Evolutionary conservation across 371 early-diverging fungal genomes (phyloP).

Genomic region (Mucor plumbeus): DNA sequence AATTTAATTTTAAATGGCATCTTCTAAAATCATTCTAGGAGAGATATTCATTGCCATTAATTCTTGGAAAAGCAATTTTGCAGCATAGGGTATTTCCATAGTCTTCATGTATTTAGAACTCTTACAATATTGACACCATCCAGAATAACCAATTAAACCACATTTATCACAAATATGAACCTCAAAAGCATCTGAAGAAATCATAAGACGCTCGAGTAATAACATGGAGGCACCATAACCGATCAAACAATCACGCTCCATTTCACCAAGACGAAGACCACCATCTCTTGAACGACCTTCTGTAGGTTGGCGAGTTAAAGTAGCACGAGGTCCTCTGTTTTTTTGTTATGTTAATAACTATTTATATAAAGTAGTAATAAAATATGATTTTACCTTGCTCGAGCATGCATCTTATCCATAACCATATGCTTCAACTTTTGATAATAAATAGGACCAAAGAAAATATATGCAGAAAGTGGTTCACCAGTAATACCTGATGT

Average conservation of each 20-base stretch:
- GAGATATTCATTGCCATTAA: conserved; percentile 97
- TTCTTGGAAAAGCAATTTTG: conserved; percentile 96
- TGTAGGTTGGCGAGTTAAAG: conserved; percentile 97
- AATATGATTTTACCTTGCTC: conserved; percentile 71
- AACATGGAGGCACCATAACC: conserved; percentile 97
- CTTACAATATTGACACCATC: conserved; percentile 97
- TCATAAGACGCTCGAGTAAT: conserved; percentile 94
- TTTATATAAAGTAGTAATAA: background rate
- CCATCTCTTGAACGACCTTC: conserved; percentile 99
- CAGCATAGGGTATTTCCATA: conserved; percentile 98
- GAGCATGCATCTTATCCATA: conserved; percentile 99
- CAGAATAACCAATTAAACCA: conserved; percentile 93
- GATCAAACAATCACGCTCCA: conserved; percentile 99
- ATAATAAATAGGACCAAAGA: conserved; percentile 99
- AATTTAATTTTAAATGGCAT: conserved; percentile 38
- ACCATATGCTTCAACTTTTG: conserved; percentile 99
- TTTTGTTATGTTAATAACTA: background rate
- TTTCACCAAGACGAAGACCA: conserved; percentile 98
- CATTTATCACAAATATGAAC: conserved; percentile 92
- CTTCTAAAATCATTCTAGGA: conserved; percentile 67
- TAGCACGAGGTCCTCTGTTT: conserved; percentile 91
- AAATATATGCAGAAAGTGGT: conserved; percentile 94
- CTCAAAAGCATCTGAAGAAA: conserved; percentile 95
- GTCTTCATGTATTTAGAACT: conserved; percentile 82
- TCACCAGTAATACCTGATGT: conserved; percentile 96